Percentiles rank a stretch among this genome's conserved stretches.
These are phyloP conservation scores for Elsinoe necatrix DNA, from an alignment of 2,329 filamentous ascomycete genomes.

Conservation along the genomic window DNA sequence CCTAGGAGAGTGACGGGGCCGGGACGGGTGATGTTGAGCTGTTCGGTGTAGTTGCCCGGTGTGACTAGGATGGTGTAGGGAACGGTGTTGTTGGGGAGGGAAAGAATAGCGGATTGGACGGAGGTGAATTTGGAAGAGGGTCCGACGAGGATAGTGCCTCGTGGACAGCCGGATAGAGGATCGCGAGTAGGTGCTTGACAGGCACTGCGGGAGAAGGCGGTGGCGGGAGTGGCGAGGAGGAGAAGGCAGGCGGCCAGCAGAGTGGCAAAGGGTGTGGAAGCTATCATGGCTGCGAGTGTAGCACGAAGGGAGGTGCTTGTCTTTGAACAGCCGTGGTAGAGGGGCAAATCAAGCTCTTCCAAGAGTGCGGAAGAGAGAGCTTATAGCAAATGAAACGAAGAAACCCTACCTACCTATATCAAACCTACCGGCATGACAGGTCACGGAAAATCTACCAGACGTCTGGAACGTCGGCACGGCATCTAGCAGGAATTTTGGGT, in stretches of 20 bases:
- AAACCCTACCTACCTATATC: constrained; percentile 14
- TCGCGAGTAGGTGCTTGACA: constrained; percentile 33
- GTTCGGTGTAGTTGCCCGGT: constrained; percentile 53
- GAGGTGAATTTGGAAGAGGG: constrained; percentile 26
- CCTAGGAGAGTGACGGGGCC: constrained; percentile 55
- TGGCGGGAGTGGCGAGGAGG: not conserved
- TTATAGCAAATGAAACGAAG: constrained; percentile 6
- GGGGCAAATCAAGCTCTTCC: not conserved
- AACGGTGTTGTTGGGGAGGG: constrained; percentile 38
- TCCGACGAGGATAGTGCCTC: constrained; percentile 27
- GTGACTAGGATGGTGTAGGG: constrained; percentile 51
- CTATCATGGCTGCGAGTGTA: not conserved
- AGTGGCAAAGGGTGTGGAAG: not conserved
- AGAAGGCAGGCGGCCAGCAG: constrained; percentile 8
- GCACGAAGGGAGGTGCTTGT: not conserved
- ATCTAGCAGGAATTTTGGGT: not conserved
- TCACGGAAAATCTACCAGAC: constrained; percentile 14
- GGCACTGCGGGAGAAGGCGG: constrained; percentile 18
- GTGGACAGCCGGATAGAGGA: constrained; percentile 34
- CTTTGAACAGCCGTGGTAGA: constrained; percentile 9
- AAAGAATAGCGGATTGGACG: constrained; percentile 42
- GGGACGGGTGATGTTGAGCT: constrained; percentile 55
- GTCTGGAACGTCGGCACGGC: not conserved
- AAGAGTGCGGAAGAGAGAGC: constrained; percentile 1
- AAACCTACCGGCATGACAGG: constrained; percentile 6